A percentile compares a stretch with the other conserved stretches of the same genome.
phyloP scores from a whole-genome alignment of 2,329 filamentous ascomycete genomes.

The Trichophyton simii region DNA sequence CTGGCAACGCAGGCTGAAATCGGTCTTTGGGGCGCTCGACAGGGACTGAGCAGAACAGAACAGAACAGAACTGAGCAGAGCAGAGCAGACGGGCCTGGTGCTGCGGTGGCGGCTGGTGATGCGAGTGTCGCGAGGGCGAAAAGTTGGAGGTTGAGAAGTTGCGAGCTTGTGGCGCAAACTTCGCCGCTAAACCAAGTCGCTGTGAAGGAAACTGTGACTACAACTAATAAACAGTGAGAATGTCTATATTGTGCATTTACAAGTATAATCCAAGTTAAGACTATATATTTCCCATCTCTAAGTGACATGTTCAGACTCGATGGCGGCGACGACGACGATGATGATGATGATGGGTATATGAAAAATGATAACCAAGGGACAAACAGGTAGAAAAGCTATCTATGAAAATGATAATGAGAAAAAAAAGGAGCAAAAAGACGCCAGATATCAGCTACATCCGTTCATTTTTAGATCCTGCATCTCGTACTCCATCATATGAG shows the following conservation, averaged over 20 bases:
- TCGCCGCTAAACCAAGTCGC: no score
- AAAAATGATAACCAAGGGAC: not conserved
- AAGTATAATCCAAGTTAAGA: not conserved
- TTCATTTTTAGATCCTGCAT: conserved; percentile 11
- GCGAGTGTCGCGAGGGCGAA: no score
- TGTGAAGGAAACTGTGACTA: not conserved
- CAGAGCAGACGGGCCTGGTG: no score
- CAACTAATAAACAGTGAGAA: not conserved
- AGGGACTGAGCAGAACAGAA: no score
- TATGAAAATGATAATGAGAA: no score
- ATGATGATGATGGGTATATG: not conserved
- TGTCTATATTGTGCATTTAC: not conserved
- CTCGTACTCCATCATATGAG: conserved; percentile 4
- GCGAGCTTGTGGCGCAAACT: no score
- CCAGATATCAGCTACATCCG: not conserved
- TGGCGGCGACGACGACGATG: not conserved
- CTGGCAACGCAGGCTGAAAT: no score
- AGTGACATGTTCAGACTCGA: not conserved
- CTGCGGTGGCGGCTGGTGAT: no score
- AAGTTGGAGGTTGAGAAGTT: no score
- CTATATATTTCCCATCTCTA: not conserved
- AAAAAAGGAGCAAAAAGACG: no score
- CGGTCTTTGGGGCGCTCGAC: no score
- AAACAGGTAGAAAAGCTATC: not conserved
- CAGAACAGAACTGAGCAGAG: no score